Percentiles rank a stretch among this genome's conserved stretches.
These are phyloP conservation scores for Colletotrichum lini DNA, from an alignment of 2,329 filamentous ascomycete species.

Conservation along the genomic window DNA sequence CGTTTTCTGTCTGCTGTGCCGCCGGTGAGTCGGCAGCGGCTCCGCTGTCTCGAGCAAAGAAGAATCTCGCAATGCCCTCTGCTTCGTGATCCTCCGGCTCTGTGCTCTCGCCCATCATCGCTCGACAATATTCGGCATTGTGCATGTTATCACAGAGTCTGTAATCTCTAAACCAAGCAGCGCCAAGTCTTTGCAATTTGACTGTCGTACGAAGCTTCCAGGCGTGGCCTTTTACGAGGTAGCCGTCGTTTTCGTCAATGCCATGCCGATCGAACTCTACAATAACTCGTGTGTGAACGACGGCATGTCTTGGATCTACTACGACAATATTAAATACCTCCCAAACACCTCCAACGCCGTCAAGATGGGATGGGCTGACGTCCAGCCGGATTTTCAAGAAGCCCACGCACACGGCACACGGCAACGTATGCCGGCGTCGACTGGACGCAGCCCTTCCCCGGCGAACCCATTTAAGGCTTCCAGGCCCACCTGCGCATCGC, in stretches of 20 bases:
- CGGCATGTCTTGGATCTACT: neutral
- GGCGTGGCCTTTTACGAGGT: neutral
- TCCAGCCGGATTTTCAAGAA: neutral
- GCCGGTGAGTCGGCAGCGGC: neutral
- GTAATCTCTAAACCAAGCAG: neutral
- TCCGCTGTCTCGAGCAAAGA: neutral
- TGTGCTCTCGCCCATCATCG: neutral
- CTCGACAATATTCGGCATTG: neutral
- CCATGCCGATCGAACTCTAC: neutral
- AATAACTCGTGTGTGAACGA: neutral
- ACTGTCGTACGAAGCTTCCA: neutral
- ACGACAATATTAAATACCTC: neutral
- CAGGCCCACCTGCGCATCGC: neutral
- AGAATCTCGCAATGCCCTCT: neutral
- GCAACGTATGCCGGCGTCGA: constrained; percentile 1
- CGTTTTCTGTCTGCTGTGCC: neutral
- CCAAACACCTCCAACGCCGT: neutral
- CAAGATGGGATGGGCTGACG: neutral
- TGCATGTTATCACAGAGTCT: neutral
- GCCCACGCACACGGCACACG: neutral
- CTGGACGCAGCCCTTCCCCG: neutral
- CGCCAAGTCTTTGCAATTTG: neutral
- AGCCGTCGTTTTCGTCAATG: neutral
- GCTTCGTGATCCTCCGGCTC: neutral
- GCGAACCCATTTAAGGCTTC: neutral